phyloP scores from a whole-genome alignment of 352 stramenopile genomes.

The Globisporangium perplexum region DNA sequence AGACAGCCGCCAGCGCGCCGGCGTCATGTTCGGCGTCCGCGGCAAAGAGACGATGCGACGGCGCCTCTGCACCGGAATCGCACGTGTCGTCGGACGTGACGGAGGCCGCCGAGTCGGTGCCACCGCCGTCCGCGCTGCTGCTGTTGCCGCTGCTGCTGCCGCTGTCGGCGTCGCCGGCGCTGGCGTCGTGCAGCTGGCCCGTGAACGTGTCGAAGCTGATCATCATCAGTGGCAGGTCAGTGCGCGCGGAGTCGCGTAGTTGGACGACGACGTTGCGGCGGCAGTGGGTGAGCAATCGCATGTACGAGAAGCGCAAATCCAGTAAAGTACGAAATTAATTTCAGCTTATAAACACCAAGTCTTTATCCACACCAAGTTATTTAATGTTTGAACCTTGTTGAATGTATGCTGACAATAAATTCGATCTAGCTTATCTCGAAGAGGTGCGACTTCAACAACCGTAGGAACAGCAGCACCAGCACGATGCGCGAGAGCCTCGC shows the following conservation, averaged over 20 bases:
- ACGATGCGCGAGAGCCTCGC: slow-evolving; percentile 9
- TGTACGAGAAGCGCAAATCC: too few species aligned
- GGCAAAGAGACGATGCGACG: slow-evolving; percentile 3
- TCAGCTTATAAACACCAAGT: too few species aligned
- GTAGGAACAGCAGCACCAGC: neutral
- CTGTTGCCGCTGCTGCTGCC: slow-evolving; percentile 26
- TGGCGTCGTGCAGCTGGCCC: slow-evolving; percentile 7
- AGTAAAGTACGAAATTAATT: too few species aligned
- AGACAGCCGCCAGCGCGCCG: slow-evolving; percentile 9
- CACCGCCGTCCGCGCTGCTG: slow-evolving; percentile 15
- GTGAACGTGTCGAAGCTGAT: slow-evolving; percentile 80
- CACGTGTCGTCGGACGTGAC: slow-evolving; percentile 1
- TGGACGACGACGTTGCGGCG: too few species aligned
- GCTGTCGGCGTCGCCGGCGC: slow-evolving; percentile 15
- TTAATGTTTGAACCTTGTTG: too few species aligned
- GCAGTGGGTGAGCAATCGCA: too few species aligned
- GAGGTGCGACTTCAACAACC: too few species aligned
- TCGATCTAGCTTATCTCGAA: too few species aligned
- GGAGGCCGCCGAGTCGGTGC: slow-evolving; percentile 10
- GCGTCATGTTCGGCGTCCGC: slow-evolving; percentile 11
- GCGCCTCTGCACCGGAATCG: slow-evolving; percentile 19
- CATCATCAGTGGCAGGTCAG: slow-evolving; percentile 17
- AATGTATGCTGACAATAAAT: too few species aligned
- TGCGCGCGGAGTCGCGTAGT: too few species aligned
- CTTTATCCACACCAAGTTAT: too few species aligned